Evolutionary conservation across 345 rosid species (phyloP), one percentile per base, ranked within the genome.

Genomic region (Eucalyptus pauciflora): DNA sequence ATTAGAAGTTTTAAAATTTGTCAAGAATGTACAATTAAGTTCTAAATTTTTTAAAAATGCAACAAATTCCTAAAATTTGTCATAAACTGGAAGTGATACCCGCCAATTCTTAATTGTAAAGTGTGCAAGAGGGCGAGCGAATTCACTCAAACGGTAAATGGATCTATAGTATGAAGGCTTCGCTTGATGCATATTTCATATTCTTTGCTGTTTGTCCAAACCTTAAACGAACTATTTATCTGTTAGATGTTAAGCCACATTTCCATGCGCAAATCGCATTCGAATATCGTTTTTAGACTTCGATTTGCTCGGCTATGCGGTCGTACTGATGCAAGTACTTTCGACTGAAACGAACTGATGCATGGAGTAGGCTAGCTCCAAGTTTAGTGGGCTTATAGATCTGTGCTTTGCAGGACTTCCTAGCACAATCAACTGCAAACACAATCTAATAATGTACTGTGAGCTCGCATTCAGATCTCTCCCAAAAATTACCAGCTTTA

Each of bases 21-120:
- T 56, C 6, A 56, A 22, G 5, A 56, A 56, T 22, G 1, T 56
- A 24, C 0, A 2, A 24, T 24, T 56, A 1, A 22, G 1, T 56
- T 24, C 1, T 10, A 56, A 56, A 56, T 24, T 12, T 56, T 56
- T 8, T 1, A 24, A 9, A 9, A 56, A 56, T 56, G 13, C 13
- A 56, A 56, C 10, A 1, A 56, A 24, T 22, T 56, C 5, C 29
- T 22, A 56, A 56, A 56, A 4, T 24, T 56, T 10, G 6, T 56
- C 3, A 56, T 1, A 5, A n/a, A 64, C 10, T 15, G 11, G 5
- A 64, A 13, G 17, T 62, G 71, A 62, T 29, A 29, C 2, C 71
- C 3, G 4, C 4, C 2, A 15, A 64, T 14, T 15, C 41, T n/a
- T 29, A 14, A n/a, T 31, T 64, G 41, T n/a, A 15, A n/a, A n/a